phyloP scores from a whole-genome alignment of 768 basidiomycete genomes.

The Amanita rubescens region DNA sequence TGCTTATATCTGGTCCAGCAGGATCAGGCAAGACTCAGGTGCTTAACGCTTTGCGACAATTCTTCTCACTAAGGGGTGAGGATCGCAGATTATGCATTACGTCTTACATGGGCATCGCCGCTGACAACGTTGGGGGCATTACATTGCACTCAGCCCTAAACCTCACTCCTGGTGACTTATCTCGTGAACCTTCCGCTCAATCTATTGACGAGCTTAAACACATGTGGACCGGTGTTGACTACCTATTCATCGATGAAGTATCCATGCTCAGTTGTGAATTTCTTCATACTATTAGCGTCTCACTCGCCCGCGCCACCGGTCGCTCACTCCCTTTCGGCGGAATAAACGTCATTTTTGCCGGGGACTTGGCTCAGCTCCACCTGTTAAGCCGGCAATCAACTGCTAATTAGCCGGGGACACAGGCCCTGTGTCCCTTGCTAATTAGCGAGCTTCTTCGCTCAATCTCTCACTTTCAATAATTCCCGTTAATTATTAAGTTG shows the following conservation, averaged over 20 bases:
- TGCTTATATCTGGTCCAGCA: conserved; percentile 28
- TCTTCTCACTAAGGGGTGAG: conserved; percentile 19
- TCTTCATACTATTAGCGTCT: conserved; percentile 23
- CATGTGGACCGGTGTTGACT: conserved; percentile 25
- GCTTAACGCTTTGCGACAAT: conserved; percentile 25
- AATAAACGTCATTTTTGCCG: conserved; percentile 33
- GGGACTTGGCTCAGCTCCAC: conserved; percentile 37
- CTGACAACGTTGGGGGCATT: conserved; percentile 28
- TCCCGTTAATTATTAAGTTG: no score
- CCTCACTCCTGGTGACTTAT: not conserved
- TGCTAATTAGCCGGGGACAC: no score
- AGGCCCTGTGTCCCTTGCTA: no score
- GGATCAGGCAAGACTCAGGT: conserved; percentile 38
- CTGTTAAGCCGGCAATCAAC: no score
- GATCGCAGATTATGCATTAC: conserved; percentile 19
- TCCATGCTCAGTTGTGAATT: conserved; percentile 32
- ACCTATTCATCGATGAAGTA: conserved; percentile 31
- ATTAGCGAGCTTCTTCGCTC: no score
- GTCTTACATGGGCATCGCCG: conserved; percentile 33
- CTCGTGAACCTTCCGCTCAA: conserved; percentile 8
- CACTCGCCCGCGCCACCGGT: conserved; percentile 26
- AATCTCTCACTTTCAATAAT: no score
- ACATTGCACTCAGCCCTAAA: conserved; percentile 30
- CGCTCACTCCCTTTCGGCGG: conserved; percentile 26
- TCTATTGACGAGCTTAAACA: not conserved